Percentiles rank a stretch among this genome's conserved stretches.
Conservation (phyloP, 257 asterid genomes). For the Solanum habrochaites region DNA sequence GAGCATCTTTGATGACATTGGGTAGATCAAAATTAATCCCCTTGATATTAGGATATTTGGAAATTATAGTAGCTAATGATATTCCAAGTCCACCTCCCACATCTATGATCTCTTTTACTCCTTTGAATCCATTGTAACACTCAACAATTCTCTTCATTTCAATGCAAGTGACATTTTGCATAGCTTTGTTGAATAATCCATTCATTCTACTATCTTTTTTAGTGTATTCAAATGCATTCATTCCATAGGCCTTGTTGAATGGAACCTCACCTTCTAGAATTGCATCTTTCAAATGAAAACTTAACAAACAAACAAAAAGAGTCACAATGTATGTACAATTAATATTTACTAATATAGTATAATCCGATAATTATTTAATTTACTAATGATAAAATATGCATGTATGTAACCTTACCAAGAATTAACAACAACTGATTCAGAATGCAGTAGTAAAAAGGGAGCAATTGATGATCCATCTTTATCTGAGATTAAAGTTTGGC, state of each 20-base stretch:
- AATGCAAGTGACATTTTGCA: background rate
- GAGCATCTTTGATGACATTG: background rate
- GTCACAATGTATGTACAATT: background rate
- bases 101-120: slow-evolving; percentile 6
- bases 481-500: background rate
- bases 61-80: background rate
- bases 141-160: slow-evolving; percentile 7
- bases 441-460: fast-evolving
- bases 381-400: background rate
- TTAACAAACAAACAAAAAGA: background rate
- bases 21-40: slow-evolving; percentile 2
- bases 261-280: slow-evolving; percentile 2
- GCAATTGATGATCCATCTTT: background rate
- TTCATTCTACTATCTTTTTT: slow-evolving; percentile 4
- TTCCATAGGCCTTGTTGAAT: background rate
- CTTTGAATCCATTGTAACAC: slow-evolving; percentile 10
- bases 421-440: background rate
- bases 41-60: slow-evolving; percentile 2
- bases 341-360: background rate
- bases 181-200: slow-evolving; percentile 4
- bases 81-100: slow-evolving; percentile 18
- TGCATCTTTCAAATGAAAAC: background rate
- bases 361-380: too few relatives aligned
- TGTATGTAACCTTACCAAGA: background rate
- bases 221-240: slow-evolving; percentile 1